Evolutionary conservation across 192 early-diverging fungal species (phyloP), one percentile per base, ranked within the genome.

Genomic region (Geranomyces michiganensis): DNA sequence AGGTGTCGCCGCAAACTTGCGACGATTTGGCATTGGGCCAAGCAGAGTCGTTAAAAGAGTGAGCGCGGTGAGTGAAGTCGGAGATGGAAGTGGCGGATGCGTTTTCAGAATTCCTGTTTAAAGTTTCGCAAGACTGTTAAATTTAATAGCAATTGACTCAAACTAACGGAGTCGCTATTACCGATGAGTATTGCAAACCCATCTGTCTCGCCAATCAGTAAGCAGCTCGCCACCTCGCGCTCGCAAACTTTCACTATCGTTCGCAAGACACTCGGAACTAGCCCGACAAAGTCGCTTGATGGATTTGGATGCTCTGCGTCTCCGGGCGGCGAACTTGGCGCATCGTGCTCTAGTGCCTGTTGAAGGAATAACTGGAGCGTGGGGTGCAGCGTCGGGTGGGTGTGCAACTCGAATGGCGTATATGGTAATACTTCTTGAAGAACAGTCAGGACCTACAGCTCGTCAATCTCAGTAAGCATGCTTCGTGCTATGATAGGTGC

Each of bases 11-110:
- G 51, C 68, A 31, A 70, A 70, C 17, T 14, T 36, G 24, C 26
- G 24, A 21, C 68, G 68, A 56, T 70, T 70, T 27, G 7, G 55
- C 15, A 19, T 27, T 31, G 43, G 58, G 17, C 33, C 22, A 43
- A 84, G 79, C 26, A 85, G 64, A 5, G 79, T 76, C 0, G 80
- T 80, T 36, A 78, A 74, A 56, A 79, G 61, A 1, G 79, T 30
- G 15, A 85, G 68, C 3, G 74, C 56, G 17, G 75, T 75, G 17
- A 59, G 58, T 43, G 4, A 71, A 32, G 45, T 76, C 72, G n/a
- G 31, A 62, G 9, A 44, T 8, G 26, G 81, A 55, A 61, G 41
- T 43, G 65, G 79, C 58, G 22, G 81, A 31, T 51, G 58, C 76
- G 78, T 51, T 19, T 43, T 56, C 21, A 72, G 44, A 49, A 76